Percentiles rank a stretch among this genome's conserved stretches.
These are phyloP conservation scores for Babesia gibsoni DNA, from an alignment of 169 alveolate species.

Conservation along the genomic window DNA sequence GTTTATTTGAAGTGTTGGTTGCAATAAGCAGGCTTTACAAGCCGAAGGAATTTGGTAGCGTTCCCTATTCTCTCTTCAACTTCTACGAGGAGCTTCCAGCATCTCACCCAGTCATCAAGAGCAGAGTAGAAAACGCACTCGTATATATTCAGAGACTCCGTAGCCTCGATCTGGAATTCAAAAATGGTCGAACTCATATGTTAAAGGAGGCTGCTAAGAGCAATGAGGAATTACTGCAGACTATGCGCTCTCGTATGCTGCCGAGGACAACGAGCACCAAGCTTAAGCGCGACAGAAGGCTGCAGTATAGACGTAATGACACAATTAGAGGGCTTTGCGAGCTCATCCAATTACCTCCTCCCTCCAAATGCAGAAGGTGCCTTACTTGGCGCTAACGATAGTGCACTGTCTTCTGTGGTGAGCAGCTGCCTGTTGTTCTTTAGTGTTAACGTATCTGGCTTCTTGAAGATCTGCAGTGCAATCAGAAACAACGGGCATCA, in stretches of 20 bases:
- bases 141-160: slow-evolving; percentile 23
- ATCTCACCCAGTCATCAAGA: neutral
- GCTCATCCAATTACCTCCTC: too few species aligned
- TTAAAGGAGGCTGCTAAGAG: slow-evolving; percentile 18
- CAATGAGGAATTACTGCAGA: neutral
- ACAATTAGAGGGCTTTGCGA: too few species aligned
- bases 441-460: neutral
- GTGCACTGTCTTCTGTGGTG: neutral
- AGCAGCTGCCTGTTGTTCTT: slow-evolving; percentile 1
- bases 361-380: too few species aligned
- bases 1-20: slow-evolving; percentile 5
- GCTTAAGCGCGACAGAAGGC: too few species aligned
- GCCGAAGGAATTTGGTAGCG: neutral
- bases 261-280: too few species aligned
- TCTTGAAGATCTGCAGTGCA: neutral
- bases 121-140: slow-evolving; percentile 6
- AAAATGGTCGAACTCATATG: neutral
- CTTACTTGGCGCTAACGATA: too few species aligned
- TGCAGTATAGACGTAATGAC: too few species aligned
- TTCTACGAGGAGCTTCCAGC: slow-evolving; percentile 5
- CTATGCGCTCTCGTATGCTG: neutral
- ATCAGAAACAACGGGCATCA: neutral
- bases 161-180: slow-evolving; percentile 18
- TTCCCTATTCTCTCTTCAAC: slow-evolving; percentile 16
- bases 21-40: neutral